Evolutionary conservation across 2,329 filamentous ascomycete species (phyloP).

Genomic region (Sarocladium strictum): DNA sequence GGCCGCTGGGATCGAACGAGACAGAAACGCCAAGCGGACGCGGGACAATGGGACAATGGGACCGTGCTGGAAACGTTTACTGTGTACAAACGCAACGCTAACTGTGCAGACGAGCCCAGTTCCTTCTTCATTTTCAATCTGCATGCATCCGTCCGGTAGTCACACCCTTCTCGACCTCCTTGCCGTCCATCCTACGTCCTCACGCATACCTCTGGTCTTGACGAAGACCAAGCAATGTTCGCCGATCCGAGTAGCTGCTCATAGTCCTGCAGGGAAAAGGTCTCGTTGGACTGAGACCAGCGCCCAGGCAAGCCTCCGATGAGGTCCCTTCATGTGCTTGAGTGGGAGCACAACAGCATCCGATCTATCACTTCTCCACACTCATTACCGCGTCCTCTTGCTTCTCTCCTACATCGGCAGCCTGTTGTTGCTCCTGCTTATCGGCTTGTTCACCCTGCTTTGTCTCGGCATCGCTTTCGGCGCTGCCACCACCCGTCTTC

Average conservation of each 20-base stretch:
- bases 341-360: not conserved
- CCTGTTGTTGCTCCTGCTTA: not conserved
- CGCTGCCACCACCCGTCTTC: constrained; percentile 1
- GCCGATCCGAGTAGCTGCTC: not conserved
- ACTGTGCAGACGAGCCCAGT: not conserved
- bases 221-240: not conserved
- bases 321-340: not conserved
- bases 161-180: not conserved
- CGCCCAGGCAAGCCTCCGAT: not conserved
- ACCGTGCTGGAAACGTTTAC: not conserved
- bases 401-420: not conserved
- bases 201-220: not conserved
- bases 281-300: not conserved
- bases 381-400: not conserved
- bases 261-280: not conserved
- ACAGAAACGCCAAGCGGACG: too few relatives aligned
- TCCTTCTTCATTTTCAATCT: not conserved
- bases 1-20: not conserved
- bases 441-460: not conserved
- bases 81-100: not conserved
- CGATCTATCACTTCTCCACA: constrained; percentile 3
- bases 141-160: constrained; percentile 6
- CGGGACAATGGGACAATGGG: not conserved
- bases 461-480: not conserved
- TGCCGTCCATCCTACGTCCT: not conserved